Conservation (phyloP, 2,329 filamentous ascomycete genomes). For the Mycosphaerella sp. region DNA sequence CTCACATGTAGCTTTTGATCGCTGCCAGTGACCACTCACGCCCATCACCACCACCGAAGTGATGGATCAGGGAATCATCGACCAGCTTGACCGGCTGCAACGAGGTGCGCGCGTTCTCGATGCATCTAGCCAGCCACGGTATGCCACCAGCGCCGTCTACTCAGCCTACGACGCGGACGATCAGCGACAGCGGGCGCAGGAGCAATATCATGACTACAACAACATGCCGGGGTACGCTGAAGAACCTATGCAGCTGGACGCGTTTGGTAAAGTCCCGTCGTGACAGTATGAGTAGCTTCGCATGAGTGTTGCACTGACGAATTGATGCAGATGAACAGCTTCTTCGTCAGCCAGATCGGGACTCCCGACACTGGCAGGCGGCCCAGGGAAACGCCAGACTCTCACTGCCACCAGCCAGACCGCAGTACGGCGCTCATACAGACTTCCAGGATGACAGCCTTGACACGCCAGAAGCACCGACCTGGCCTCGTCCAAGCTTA, state of each 20-base stretch:
- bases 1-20: background rate
- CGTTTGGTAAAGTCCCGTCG: conserved; percentile 40
- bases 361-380: conserved; percentile 33
- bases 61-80: conserved; percentile 23
- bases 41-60: background rate
- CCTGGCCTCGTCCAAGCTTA: background rate
- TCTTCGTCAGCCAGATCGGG: conserved; percentile 30
- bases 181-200: background rate
- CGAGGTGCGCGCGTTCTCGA: conserved; percentile 15
- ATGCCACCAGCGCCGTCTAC: conserved; percentile 7
- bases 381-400: conserved; percentile 33
- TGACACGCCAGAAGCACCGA: background rate
- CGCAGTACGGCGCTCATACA: background rate
- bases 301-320: conserved; percentile 11
- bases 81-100: conserved; percentile 27
- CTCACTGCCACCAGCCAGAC: conserved; percentile 29
- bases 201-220: background rate
- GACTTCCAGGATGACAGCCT: background rate
- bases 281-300: background rate
- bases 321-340: conserved; percentile 32
- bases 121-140: background rate
- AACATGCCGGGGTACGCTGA: conserved; percentile 9
- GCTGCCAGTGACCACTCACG: background rate
- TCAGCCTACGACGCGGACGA: conserved; percentile 12
- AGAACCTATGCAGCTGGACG: conserved; percentile 36